A percentile compares a stretch with the other conserved stretches of the same genome.
phyloP scores from a whole-genome alignment of 371 early-diverging fungal genomes.

The Circinella umbellata region DNA sequence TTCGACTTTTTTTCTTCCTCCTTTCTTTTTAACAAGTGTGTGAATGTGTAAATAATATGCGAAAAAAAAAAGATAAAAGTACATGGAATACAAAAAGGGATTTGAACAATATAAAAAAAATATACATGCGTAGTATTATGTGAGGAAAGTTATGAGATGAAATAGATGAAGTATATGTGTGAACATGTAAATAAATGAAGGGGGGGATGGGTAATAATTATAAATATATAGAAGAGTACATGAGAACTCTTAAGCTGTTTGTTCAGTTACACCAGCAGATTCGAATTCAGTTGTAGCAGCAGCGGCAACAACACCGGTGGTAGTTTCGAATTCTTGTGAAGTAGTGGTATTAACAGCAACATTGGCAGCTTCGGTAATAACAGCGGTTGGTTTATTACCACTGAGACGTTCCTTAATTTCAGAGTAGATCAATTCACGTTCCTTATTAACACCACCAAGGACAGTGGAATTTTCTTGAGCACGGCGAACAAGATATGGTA shows the following conservation, averaged over 20 bases:
- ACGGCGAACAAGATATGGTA: constrained; percentile 93
- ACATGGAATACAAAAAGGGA: not conserved
- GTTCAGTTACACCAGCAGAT: not conserved
- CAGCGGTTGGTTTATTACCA: constrained; percentile 4
- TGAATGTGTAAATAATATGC: not conserved
- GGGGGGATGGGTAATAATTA: not conserved
- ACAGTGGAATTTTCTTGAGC: constrained; percentile 95
- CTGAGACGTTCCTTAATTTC: constrained; percentile 42
- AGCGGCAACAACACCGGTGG: not conserved
- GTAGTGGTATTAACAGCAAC: not conserved
- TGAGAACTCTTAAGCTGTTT: not conserved
- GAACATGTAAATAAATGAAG: not conserved
- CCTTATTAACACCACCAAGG: constrained; percentile 52
- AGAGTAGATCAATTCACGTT: constrained; percentile 54
- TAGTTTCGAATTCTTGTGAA: not conserved
- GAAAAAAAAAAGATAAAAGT: not conserved
- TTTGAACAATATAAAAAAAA: not conserved
- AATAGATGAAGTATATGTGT: not conserved
- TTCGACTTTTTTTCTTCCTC: too few relatives aligned
- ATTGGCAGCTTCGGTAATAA: not conserved
- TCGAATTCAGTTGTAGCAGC: not conserved
- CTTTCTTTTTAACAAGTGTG: not conserved
- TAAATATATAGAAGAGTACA: too few relatives aligned
- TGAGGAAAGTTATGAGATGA: not conserved
- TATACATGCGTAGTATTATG: not conserved